Conservation (phyloP, 2,329 filamentous ascomycete species). For the Metarhizium brunneum region DNA sequence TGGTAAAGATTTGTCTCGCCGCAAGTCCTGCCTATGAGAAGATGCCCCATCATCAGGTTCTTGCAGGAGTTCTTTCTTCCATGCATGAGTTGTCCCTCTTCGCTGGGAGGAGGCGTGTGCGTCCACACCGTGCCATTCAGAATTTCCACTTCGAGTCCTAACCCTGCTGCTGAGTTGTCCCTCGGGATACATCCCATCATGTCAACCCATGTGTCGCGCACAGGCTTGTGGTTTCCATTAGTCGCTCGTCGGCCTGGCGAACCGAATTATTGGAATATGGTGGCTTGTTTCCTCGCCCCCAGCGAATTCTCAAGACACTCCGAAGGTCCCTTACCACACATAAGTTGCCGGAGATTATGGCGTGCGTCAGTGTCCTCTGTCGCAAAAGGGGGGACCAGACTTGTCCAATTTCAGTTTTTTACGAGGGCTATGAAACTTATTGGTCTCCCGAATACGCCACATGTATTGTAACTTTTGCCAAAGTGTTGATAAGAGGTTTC, state of each 20-base stretch:
- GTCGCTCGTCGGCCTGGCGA: background rate
- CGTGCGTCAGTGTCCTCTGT: background rate
- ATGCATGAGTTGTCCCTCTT: constrained; percentile 2
- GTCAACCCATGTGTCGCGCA: background rate
- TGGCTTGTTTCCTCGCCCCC: background rate
- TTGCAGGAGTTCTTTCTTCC: constrained; percentile 4
- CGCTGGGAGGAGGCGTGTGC: constrained; percentile 1
- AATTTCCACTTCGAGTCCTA: constrained; percentile 3
- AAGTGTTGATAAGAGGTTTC: no score
- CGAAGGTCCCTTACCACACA: background rate
- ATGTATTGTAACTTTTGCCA: no score
- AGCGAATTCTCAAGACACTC: background rate
- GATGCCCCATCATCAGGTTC: constrained; percentile 33
- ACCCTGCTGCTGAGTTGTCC: constrained; percentile 2
- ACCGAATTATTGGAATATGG: background rate
- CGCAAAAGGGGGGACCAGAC: background rate
- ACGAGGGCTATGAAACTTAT: no score
- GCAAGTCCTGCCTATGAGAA: constrained; percentile 24
- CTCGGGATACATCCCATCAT: background rate
- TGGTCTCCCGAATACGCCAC: no score
- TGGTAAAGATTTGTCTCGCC: background rate
- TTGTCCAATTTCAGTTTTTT: background rate
- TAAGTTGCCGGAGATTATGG: background rate
- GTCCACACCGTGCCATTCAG: background rate
- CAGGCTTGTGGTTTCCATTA: background rate